Conservation (phyloP, 352 stramenopile species). For the Pythium plurisporium region DNA sequence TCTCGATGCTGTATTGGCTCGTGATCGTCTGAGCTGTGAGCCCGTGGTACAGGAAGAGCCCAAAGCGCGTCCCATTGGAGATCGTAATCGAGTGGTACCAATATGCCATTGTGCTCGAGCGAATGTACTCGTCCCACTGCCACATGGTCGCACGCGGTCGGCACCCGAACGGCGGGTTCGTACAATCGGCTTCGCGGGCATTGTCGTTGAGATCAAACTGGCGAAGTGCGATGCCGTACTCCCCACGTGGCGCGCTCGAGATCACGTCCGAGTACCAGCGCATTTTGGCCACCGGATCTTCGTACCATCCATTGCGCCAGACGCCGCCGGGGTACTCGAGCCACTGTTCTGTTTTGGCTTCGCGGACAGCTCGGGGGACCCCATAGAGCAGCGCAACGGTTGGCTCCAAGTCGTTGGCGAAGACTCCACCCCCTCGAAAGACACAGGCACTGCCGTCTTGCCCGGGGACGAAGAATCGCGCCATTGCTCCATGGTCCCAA, state of each 20-base stretch:
- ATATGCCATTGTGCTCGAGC: no score
- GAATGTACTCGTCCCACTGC: background rate
- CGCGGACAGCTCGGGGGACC: conserved; percentile 5
- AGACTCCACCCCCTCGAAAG: conserved; percentile 13
- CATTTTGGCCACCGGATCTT: conserved; percentile 10
- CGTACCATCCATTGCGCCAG: conserved; percentile 45
- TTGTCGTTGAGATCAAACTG: background rate
- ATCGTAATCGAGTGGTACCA: conserved; percentile 19
- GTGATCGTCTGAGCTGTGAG: conserved; percentile 6
- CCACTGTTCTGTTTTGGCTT: conserved; percentile 11
- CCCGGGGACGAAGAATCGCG: conserved; percentile 15
- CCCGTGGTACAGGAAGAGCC: conserved; percentile 12
- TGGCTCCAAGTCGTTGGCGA: background rate
- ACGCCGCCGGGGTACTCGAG: background rate
- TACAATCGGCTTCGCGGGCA: background rate
- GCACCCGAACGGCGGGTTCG: background rate
- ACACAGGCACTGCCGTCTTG: conserved; percentile 24
- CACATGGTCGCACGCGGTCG: background rate
- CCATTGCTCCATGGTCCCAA: conserved; percentile 18
- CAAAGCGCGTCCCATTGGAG: conserved; percentile 19
- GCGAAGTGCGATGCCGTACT: background rate
- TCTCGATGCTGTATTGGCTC: conserved; percentile 25
- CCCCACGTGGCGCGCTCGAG: background rate
- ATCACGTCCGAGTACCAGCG: conserved; percentile 33
- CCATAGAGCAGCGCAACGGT: background rate